Evolutionary conservation across 768 basidiomycete genomes (phyloP), one percentile per base, ranked within the genome.

Genomic region (Macrolepiota fuliginosa): DNA sequence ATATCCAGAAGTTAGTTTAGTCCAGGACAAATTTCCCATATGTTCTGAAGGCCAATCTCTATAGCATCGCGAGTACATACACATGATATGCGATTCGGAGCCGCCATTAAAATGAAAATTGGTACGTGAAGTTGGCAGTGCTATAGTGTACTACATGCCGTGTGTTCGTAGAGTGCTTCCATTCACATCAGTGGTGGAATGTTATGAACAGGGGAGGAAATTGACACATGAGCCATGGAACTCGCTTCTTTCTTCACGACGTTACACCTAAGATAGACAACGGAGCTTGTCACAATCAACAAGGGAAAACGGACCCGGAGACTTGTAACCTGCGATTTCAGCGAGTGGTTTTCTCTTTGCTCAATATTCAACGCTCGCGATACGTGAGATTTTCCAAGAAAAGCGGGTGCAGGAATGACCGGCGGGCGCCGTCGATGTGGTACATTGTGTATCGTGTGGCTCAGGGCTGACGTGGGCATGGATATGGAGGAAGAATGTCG

Each of bases 161-260:
- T 51, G 15, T 24, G 27, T 54, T 47, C 52, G 32, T 46, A 42
- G 52, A 27, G 29, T 35, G 52, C 52, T 61, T 61, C 58, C 58
- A 59, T 59, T 59, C 58, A 52, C 58, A 59, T 59, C 58, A 59
- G 58, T 59, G 32, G 58, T 52, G 50, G 29, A n/a, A 24, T 51
- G 50, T 42, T 52, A 27, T 19, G 50, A 52, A 52, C 39, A 52
- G 40, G 36, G 50, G 58, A 54, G 39, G 40, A 32, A 53, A 24
- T 5, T 36, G n/a, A 58, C 32, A 58, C 49, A 37, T 51, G 5
- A 6, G 39, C 13, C 36, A 35, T 12, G 45, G 2, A 27, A 12
- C 45, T 15, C 17, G 27, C 45, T 57, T 39, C 36, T 59, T 59
- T 29, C 22, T 58, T 59, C 27, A 36, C n/a, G n/a, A 52, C 9